Conservation (phyloP, 2,329 filamentous ascomycete species). For the Paecilomyces sp. region DNA sequence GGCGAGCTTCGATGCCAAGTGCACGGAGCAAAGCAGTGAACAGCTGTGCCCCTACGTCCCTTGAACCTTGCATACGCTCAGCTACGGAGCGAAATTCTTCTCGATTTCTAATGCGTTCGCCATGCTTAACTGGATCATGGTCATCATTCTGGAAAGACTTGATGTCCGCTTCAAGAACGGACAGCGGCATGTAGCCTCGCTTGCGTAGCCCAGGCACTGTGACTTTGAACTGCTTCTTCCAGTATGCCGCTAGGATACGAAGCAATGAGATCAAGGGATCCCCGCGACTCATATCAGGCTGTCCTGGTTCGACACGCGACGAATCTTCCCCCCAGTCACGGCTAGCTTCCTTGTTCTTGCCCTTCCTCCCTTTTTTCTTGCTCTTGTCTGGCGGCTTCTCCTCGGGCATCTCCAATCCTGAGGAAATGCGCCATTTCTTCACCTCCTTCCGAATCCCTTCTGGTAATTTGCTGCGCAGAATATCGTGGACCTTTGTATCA, state of each 20-base stretch:
- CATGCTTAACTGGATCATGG: conserved; percentile 59
- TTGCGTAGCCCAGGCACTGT: conserved; percentile 79
- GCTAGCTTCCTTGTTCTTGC: conserved; percentile 30
- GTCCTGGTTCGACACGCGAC: conserved; percentile 60
- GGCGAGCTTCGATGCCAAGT: conserved; percentile 70
- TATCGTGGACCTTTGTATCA: conserved; percentile 66
- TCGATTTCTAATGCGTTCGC: conserved; percentile 64
- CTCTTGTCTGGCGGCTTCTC: conserved; percentile 33
- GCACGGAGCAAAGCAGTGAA: conserved; percentile 81
- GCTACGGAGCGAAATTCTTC: conserved; percentile 64
- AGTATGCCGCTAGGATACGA: conserved; percentile 71
- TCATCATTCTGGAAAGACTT: conserved; percentile 60
- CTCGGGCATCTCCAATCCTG: conserved; percentile 49
- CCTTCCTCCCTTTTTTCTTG: conserved; percentile 34
- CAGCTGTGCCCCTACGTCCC: conserved; percentile 81
- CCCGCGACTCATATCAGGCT: conserved; percentile 70
- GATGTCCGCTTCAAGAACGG: conserved; percentile 65
- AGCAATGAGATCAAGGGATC: conserved; percentile 75
- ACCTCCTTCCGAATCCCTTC: conserved; percentile 63
- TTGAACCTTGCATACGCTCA: conserved; percentile 65
- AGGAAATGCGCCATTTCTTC: conserved; percentile 64
- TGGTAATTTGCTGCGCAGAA: conserved; percentile 66
- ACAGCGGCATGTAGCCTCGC: conserved; percentile 75
- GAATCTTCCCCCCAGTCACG: conserved; percentile 69
- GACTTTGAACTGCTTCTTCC: conserved; percentile 76